Evolutionary conservation across 2,329 filamentous ascomycete genomes (phyloP).

Genomic region (Alternaria solani): DNA sequence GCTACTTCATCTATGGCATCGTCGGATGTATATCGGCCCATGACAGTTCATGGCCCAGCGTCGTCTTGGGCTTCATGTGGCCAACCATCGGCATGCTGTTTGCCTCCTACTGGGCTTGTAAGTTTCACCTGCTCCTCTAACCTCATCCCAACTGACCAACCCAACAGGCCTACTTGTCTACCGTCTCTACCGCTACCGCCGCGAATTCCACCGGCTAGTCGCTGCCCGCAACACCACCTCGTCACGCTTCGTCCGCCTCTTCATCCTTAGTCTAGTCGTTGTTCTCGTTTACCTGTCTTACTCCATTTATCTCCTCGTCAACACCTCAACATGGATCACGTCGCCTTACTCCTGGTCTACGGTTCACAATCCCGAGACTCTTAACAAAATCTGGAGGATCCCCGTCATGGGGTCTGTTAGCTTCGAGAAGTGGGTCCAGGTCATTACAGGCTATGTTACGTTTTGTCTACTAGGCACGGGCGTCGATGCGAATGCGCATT

Average conservation of each 20-base stretch:
- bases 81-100: constrained; percentile 62
- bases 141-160: constrained; percentile 10
- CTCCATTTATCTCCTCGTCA: constrained; percentile 57
- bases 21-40: constrained; percentile 65
- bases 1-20: constrained; percentile 67
- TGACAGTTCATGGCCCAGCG: constrained; percentile 65
- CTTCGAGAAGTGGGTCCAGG: constrained; percentile 66
- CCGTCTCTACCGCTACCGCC: constrained; percentile 68
- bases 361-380: constrained; percentile 56
- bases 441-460: constrained; percentile 62
- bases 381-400: constrained; percentile 59
- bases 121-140: constrained; percentile 31
- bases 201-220: constrained; percentile 65
- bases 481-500: constrained; percentile 60
- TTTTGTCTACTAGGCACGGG: constrained; percentile 73
- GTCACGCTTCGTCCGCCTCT: constrained; percentile 69
- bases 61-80: constrained; percentile 65
- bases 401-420: constrained; percentile 55
- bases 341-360: constrained; percentile 61
- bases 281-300: constrained; percentile 63
- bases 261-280: constrained; percentile 63
- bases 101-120: constrained; percentile 66
- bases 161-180: constrained; percentile 64
- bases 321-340: constrained; percentile 32
- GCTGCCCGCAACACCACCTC: constrained; percentile 62